Conservation (phyloP, 2,329 filamentous ascomycete genomes). For the Chaetomium globosum region DNA sequence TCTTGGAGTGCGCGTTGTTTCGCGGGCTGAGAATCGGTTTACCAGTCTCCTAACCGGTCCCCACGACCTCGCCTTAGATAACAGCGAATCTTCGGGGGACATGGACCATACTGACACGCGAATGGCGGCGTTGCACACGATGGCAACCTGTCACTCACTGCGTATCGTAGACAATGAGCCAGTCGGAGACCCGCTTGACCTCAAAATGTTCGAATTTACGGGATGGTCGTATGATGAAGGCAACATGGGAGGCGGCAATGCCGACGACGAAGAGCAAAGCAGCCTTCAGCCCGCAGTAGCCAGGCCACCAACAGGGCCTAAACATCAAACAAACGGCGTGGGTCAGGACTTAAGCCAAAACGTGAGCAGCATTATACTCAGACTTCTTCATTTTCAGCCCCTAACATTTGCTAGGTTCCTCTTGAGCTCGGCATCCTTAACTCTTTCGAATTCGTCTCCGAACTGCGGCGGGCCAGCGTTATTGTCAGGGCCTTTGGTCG, state of each 20-base stretch:
- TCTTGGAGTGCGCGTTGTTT: conserved; percentile 79
- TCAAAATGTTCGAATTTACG: conserved; percentile 99
- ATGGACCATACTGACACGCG: conserved; percentile 43
- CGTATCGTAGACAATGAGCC: conserved; percentile 84
- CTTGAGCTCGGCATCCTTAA: conserved; percentile 90
- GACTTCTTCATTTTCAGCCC: no score
- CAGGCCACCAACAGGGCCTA: conserved; percentile 67
- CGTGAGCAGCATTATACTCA: conserved; percentile 35
- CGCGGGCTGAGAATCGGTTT: conserved; percentile 64
- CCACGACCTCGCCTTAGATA: conserved; percentile 55
- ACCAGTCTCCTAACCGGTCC: conserved; percentile 73
- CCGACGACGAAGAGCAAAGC: conserved; percentile 72
- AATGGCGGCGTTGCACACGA: conserved; percentile 78
- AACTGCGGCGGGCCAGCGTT: conserved; percentile 88
- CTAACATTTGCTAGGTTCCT: conserved; percentile 47
- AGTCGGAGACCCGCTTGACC: conserved; percentile 88
- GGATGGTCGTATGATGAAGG: conserved; percentile 91
- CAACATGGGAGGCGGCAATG: conserved; percentile 64
- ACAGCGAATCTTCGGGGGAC: conserved; percentile 33
- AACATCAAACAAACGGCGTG: conserved; percentile 53
- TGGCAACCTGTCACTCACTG: conserved; percentile 96
- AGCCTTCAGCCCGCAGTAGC: conserved; percentile 86
- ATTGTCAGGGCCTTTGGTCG: conserved; percentile 87
- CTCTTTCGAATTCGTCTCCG: conserved; percentile 92
- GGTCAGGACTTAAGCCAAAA: conserved; percentile 43